These are phyloP conservation scores for Dendrothele bispora DNA, from an alignment of 768 basidiomycete species.

Conservation along the genomic window DNA sequence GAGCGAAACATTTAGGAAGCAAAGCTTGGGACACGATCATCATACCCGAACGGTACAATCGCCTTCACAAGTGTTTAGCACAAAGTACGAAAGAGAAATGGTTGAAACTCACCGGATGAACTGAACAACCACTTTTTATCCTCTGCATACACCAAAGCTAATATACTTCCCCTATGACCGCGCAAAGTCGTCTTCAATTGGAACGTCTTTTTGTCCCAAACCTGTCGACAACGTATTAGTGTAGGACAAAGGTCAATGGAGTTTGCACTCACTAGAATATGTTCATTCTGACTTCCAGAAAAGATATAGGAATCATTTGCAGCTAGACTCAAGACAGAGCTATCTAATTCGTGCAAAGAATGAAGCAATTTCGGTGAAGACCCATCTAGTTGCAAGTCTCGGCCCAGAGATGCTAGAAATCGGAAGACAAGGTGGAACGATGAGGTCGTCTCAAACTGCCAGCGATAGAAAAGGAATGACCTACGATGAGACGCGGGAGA, in stretches of 20 bases:
- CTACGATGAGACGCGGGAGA: too few species aligned
- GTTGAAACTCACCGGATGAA: conserved; percentile 64
- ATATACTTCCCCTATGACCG: conserved; percentile 84
- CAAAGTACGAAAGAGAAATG: background rate
- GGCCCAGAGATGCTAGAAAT: conserved; percentile 58
- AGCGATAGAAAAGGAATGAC: background rate
- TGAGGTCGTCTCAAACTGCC: too few species aligned
- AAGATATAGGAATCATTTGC: conserved; percentile 76
- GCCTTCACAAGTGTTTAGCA: conserved; percentile 42
- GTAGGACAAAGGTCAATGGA: background rate
- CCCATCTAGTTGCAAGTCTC: conserved; percentile 44
- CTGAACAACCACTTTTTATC: conserved; percentile 88
- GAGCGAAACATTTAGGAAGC: conserved; percentile 2
- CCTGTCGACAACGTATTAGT: conserved; percentile 42
- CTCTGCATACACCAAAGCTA: conserved; percentile 73
- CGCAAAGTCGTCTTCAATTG: conserved; percentile 65
- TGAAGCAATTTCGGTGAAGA: conserved; percentile 57
- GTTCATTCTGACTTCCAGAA: conserved; percentile 75
- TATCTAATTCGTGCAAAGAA: conserved; percentile 66
- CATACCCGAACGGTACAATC: conserved; percentile 85
- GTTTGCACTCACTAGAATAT: conserved; percentile 64
- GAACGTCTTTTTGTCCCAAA: conserved; percentile 80
- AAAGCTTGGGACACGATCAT: conserved; percentile 8
- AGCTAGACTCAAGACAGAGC: conserved; percentile 74
- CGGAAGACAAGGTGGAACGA: too few species aligned